phyloP scores from a whole-genome alignment of 306 rosid genomes.

The Rosa rugosa region DNA sequence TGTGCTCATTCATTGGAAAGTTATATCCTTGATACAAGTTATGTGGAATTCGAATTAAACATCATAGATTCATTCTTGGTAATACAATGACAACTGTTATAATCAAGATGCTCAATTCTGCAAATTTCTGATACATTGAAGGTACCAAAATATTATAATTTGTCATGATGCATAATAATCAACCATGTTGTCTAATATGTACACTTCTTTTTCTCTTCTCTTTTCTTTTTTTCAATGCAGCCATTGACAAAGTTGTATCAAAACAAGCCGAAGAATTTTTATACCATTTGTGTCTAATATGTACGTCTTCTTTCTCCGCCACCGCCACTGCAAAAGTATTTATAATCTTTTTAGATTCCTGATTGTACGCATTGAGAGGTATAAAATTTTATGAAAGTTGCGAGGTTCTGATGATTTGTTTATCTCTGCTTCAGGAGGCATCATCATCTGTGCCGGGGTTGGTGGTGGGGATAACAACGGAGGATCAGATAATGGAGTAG shows the following conservation, averaged over 20 bases:
- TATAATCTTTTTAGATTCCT: not conserved
- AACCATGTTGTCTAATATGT: not conserved
- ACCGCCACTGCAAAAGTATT: conserved; percentile 48
- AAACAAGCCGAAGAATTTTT: conserved; percentile 92
- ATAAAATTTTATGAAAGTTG: not conserved
- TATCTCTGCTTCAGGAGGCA: conserved; percentile 33
- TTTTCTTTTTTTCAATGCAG: conserved; percentile 36
- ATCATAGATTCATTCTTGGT: not conserved
- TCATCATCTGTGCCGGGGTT: conserved; percentile 55
- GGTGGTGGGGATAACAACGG: conserved; percentile 28
- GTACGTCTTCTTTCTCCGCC: conserved; percentile 40
- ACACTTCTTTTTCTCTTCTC: not conserved
- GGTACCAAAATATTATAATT: not conserved
- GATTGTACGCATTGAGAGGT: not conserved
- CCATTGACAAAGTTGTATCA: conserved; percentile 74
- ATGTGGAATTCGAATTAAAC: not conserved
- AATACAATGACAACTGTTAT: not conserved
- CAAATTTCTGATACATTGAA: not conserved
- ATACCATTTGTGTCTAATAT: too few species aligned
- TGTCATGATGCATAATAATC: not conserved
- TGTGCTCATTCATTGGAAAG: not conserved
- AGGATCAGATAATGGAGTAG: conserved; percentile 35
- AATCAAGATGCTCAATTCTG: not conserved
- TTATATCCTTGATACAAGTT: not conserved
- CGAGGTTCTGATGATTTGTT: not conserved